Conservation (phyloP, 345 rosid species). For the Populus euphratica region DNA sequence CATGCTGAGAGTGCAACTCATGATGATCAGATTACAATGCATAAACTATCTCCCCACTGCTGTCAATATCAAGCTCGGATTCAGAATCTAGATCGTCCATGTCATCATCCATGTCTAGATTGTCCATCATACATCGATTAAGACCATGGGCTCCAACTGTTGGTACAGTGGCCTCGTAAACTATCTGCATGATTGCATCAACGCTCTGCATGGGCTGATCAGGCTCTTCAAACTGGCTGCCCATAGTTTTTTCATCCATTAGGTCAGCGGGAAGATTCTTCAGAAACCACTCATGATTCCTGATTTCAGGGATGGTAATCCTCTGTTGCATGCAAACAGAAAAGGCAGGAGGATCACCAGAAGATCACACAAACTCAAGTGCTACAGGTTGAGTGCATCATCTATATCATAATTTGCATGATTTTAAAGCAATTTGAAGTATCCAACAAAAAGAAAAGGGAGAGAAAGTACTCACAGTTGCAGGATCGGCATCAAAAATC, state of each 20-base stretch:
- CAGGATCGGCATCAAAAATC: conserved; percentile 30
- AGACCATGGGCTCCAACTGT: conserved; percentile 20
- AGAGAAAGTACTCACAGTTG: conserved; percentile 20
- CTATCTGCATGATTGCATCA: conserved; percentile 32
- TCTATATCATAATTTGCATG: background rate
- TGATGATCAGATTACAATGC: conserved; percentile 10
- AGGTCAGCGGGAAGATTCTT: conserved; percentile 30
- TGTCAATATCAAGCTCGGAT: conserved; percentile 34
- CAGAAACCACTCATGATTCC: conserved; percentile 31
- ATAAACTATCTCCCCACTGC: conserved; percentile 33
- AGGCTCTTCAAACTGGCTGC: conserved; percentile 31
- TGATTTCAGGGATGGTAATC: conserved; percentile 27
- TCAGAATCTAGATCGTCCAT: conserved; percentile 33
- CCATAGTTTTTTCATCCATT: conserved; percentile 30
- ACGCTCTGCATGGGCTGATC: conserved; percentile 32
- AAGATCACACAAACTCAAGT: background rate
- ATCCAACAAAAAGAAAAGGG: background rate
- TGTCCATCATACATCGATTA: conserved; percentile 20
- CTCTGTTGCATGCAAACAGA: conserved; percentile 17
- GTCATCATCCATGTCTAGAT: conserved; percentile 34
- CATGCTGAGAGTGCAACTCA: background rate
- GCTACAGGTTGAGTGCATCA: background rate
- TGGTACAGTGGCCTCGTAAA: conserved; percentile 32
- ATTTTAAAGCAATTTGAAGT: background rate
- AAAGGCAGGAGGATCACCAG: conserved; percentile 6